Base-by-base conservation (phyloP, 257 asterid species). In the Capsicum baccatum region DNA sequence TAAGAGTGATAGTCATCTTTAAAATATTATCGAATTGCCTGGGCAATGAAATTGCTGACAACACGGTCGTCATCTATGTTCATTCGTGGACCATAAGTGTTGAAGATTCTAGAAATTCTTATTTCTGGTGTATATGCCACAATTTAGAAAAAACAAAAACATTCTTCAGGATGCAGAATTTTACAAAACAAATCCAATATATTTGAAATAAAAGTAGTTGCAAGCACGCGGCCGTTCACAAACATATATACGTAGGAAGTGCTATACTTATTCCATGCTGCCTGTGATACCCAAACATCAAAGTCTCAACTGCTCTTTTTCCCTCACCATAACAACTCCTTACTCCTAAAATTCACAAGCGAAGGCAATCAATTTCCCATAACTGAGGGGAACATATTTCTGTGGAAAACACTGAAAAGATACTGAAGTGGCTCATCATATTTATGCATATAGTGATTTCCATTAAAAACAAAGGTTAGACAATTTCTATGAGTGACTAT, bases 61-160 rank as follows among this genome's bases (percentile, higher is more conserved):
- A 96, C 99, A n/a, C 99, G 95, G 26, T 97, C 99, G 83, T 96
- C 99, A 83, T 96, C 99, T 66, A 96, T 96, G 85, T 96, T 96
- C 98, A 96, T 96, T 37, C 99, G 97, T 58, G 99, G 99, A 14
- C 99, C 98, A 67, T 96, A 96, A 15, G 99, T 96, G 89, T 96
- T 96, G 94, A 96, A 96, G 88, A 96, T 93, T 88, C 98, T 88
- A 59, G 99, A 98, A 89, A 96, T 92, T 33, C 99, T 84, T 83
- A 96, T 96, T 90, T 96, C 99, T 96, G 83, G 21, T 2, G 5
- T 44, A 42, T 10, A 47, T 11, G 69, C 26, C 76, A 89, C 26
- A 48, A 33, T 59, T 68, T 37, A 42, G 17, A 2, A 60, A 3
- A 10, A 5, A 14, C 71, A 50, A 83, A 15, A 8, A 50, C 12